A percentile compares a stretch with the other conserved stretches of the same genome.
phyloP scores from a whole-genome alignment of 225 moss, liverwort and hornwort species.

The Lunularia cruciata region DNA sequence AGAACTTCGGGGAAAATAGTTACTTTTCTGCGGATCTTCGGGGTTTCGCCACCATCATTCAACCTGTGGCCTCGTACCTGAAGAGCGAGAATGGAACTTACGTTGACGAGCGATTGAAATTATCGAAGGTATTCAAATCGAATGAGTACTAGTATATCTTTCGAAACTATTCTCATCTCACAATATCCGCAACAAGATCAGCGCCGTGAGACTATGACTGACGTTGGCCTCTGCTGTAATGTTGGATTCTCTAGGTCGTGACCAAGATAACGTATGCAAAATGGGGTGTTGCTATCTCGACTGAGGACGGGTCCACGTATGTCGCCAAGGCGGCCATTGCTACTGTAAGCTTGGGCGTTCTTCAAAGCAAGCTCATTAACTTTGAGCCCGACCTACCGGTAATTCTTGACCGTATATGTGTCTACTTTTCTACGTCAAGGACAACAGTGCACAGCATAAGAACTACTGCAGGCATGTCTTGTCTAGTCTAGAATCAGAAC shows the following conservation, averaged over 20 bases:
- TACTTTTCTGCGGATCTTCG: constrained; percentile 63
- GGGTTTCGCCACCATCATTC: constrained; percentile 53
- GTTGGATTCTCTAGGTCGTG: constrained; percentile 56
- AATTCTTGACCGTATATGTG: too few relatives aligned
- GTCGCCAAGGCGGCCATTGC: constrained; percentile 61
- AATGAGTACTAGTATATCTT: too few relatives aligned
- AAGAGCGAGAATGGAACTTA: constrained; percentile 37
- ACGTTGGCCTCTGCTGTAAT: neutral
- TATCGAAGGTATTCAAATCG: too few relatives aligned
- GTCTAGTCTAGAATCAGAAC: too few relatives aligned
- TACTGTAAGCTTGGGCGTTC: constrained; percentile 80
- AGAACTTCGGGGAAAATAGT: constrained; percentile 51
- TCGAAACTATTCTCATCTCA: too few relatives aligned
- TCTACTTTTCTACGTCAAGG: neutral
- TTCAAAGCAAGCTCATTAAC: constrained; percentile 74
- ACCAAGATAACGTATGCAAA: constrained; percentile 42
- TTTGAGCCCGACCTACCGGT: constrained; percentile 73
- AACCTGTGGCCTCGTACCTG: constrained; percentile 52
- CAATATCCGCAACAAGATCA: too few relatives aligned
- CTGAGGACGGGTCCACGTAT: constrained; percentile 58
- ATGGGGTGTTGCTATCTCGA: constrained; percentile 50
- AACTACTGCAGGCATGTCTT: too few relatives aligned
- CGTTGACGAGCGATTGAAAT: constrained; percentile 52
- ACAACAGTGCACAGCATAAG: too few relatives aligned
- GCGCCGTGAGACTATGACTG: too few relatives aligned